Evolutionary conservation across 1,284 basidiomycete genomes (phyloP).

Genomic region (Pseudozyma sp.): DNA sequence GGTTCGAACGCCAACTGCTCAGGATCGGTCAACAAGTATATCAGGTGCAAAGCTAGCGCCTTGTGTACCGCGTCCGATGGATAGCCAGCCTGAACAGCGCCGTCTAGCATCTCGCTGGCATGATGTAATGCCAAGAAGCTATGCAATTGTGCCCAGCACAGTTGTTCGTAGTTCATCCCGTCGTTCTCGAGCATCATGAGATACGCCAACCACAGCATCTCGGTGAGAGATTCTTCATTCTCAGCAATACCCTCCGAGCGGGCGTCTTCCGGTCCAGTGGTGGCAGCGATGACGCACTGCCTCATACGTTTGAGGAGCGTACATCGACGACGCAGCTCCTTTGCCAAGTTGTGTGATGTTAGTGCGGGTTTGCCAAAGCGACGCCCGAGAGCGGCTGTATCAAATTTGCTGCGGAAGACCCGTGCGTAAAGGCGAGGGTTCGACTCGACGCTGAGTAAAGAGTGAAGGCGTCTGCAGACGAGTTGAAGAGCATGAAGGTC

Average conservation of each 20-base stretch:
- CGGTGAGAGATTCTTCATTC: conserved; percentile 34
- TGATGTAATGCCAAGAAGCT: conserved; percentile 58
- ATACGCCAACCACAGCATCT: conserved; percentile 63
- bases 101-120: conserved; percentile 68
- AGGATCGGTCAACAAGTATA: conserved; percentile 70
- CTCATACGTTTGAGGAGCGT: conserved; percentile 57
- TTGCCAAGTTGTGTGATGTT: conserved; percentile 38
- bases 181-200: conserved; percentile 64
- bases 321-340: conserved; percentile 55
- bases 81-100: conserved; percentile 68
- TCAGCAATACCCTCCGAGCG: conserved; percentile 2
- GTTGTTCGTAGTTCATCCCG: conserved; percentile 53
- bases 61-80: conserved; percentile 69
- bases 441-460: conserved; percentile 42
- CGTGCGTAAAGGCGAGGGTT: conserved; percentile 62
- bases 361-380: conserved; percentile 52
- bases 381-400: conserved; percentile 55
- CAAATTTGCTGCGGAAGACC: conserved; percentile 62
- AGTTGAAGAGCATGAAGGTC: conserved; percentile 53
- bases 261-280: neutral
- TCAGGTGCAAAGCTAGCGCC: conserved; percentile 71
- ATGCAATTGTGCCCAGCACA: conserved; percentile 55
- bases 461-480: conserved; percentile 47
- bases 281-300: conserved; percentile 17
- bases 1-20: conserved; percentile 65